Evolutionary conservation across 495 filamentous ascomycete species (phyloP), one percentile per base, ranked within the genome.

Genomic region (Sordaria brevicollis): DNA sequence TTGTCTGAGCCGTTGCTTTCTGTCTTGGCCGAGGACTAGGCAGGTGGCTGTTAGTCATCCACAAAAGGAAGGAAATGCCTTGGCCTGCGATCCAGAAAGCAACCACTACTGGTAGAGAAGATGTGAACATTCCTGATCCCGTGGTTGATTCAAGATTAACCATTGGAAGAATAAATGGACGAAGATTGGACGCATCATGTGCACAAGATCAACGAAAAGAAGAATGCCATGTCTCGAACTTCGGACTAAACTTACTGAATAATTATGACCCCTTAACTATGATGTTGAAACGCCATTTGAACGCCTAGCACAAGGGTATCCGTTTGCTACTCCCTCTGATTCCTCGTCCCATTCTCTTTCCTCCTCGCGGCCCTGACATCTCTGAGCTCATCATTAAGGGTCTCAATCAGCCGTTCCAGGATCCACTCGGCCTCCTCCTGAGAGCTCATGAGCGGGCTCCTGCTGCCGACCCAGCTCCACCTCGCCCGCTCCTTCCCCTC

Each of bases 391-490:
- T 82, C 79, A 25, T 84, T 81, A 69, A 93, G 71, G 68, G 78
- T 83, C 67, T 81, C 79, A 43, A 84, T 84, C 68, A 93, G 76
- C 72, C 85, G 84, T 72, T 90, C 87, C 31, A 97, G 75, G 34
- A 97, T 86, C 93, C 93, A 97, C 77, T 93, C 88, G 9, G 92
- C 83, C 76, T 97, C 93, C 67, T 82, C 86, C 72, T 89, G 87
- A 8, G 84, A 84, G 5, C 90, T 89, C 84, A 96, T 88, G 62
- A 96, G 78, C 10, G 93, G 93, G 71, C 87, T 91, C 19, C 85
- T 81, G 66, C 86, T 83, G 7, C 89, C 89, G 8, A 96, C 81
- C 93, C 93, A 97, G 54, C 89, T 91, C 92, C 92, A 94, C 65
- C 57, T 43, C 10, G 31, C 35, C 35, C 19, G 68, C 69, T 11